These are phyloP conservation scores for Yueomyces sinensis DNA, from an alignment of 805 yeast genomes.

Conservation along the genomic window DNA sequence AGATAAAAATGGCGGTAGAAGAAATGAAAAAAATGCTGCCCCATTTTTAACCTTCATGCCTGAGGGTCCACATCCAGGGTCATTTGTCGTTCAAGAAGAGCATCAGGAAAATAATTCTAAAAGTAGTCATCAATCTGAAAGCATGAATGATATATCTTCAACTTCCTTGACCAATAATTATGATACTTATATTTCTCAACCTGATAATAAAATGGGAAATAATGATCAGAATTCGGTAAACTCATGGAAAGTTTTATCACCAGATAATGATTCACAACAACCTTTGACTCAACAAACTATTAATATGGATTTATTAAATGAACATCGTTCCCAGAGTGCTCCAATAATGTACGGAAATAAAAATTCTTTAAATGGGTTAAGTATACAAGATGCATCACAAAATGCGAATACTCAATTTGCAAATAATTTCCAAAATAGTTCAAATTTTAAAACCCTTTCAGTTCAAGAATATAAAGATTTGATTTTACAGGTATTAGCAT, in stretches of 20 bases:
- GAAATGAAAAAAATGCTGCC: conserved; percentile 10
- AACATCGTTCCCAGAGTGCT: background rate
- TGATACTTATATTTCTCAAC: background rate
- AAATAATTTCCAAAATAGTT: background rate
- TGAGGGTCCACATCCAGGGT: conserved; percentile 4
- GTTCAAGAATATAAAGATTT: conserved; percentile 19
- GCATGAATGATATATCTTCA: background rate
- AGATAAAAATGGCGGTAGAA: conserved; percentile 13
- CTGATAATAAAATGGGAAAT: background rate
- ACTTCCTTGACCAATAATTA: background rate
- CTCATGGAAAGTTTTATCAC: background rate
- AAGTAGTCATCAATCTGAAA: background rate
- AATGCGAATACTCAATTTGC: background rate
- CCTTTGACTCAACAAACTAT: background rate
- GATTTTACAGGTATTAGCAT: conserved; percentile 20
- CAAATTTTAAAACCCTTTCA: background rate
- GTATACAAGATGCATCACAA: conserved; percentile 16
- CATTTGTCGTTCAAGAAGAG: background rate
- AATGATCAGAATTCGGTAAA: background rate
- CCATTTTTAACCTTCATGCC: conserved; percentile 8
- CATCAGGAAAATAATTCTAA: background rate
- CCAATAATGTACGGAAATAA: background rate
- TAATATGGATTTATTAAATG: background rate
- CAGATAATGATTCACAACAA: background rate
- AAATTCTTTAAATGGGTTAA: background rate